phyloP scores from a whole-genome alignment of 441 rosid species.

The Gossypium schwendimanii region DNA sequence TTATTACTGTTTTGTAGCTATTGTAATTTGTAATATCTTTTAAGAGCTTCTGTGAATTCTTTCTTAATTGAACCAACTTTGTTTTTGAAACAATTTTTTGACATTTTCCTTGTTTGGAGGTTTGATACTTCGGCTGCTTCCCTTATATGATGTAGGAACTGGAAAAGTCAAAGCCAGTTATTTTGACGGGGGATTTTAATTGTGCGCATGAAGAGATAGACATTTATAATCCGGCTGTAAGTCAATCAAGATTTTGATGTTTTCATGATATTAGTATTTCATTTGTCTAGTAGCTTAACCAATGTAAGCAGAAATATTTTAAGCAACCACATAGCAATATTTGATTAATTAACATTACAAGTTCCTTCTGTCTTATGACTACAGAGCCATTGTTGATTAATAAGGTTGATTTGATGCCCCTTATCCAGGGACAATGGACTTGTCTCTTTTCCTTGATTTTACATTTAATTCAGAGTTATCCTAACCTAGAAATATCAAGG shows the following conservation, averaged over 20 bases:
- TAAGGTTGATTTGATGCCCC: background rate
- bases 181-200: conserved; percentile 86
- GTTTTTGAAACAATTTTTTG: background rate
- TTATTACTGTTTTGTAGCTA: background rate
- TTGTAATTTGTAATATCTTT: background rate
- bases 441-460: background rate
- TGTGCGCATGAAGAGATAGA: conserved; percentile 97
- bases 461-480: background rate
- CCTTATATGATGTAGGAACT: conserved; percentile 49
- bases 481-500: background rate
- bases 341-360: background rate
- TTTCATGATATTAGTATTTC: background rate
- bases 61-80: background rate
- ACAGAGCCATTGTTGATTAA: background rate
- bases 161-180: conserved; percentile 86
- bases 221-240: conserved; percentile 74
- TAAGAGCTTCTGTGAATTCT: background rate
- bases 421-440: background rate
- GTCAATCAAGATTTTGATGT: conserved; percentile 19
- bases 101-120: conserved; percentile 3
- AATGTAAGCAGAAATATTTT: background rate
- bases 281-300: background rate
- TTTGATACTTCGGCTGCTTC: conserved; percentile 9
- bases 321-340: background rate
- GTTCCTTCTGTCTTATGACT: background rate